Percentiles rank a stretch among this genome's conserved stretches.
phyloP scores from a whole-genome alignment of 495 filamentous ascomycete species.

The Filosporella fistucella region DNA sequence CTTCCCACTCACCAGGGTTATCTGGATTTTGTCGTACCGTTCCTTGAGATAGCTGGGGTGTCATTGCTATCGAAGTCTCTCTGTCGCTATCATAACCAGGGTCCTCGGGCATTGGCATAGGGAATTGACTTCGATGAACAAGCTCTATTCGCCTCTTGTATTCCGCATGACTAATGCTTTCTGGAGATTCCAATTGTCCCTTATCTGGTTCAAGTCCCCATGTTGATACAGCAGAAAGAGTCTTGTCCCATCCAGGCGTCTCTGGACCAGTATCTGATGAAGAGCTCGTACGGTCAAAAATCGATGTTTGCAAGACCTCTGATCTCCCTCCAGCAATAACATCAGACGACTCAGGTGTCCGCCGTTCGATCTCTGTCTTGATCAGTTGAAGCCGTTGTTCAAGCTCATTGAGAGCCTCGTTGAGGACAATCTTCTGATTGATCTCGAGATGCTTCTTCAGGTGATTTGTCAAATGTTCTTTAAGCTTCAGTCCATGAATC shows the following conservation, averaged over 20 bases:
- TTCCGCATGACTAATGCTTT: slow-evolving; percentile 11
- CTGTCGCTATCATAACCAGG: slow-evolving; percentile 23
- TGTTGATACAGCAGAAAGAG: slow-evolving; percentile 9
- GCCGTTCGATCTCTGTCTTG: slow-evolving; percentile 50
- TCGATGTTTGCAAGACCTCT: slow-evolving; percentile 49
- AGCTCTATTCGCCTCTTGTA: slow-evolving; percentile 2
- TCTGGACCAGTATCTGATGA: slow-evolving; percentile 45
- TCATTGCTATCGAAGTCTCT: slow-evolving; percentile 21
- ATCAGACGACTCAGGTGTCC: slow-evolving; percentile 46
- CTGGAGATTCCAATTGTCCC: slow-evolving; percentile 17
- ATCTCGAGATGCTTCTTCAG: slow-evolving; percentile 27
- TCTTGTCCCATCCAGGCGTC: slow-evolving; percentile 16
- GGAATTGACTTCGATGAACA: slow-evolving; percentile 4
- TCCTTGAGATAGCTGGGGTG: slow-evolving; percentile 15
- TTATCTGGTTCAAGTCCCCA: slow-evolving; percentile 17
- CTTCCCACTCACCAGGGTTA: slow-evolving; percentile 19
- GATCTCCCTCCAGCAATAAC: slow-evolving; percentile 39
- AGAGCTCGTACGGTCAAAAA: slow-evolving; percentile 70
- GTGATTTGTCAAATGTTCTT: slow-evolving; percentile 36
- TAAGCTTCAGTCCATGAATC: slow-evolving; percentile 59
- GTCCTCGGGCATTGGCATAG: slow-evolving; percentile 15
- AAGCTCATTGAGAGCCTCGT: slow-evolving; percentile 39
- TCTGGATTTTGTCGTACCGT: slow-evolving; percentile 18
- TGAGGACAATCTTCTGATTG: slow-evolving; percentile 32
- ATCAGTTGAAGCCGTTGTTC: slow-evolving; percentile 46